Evolutionary conservation across 1,284 basidiomycete genomes (phyloP), one percentile per base, ranked within the genome.

Genomic region (Caloboletus firmus): DNA sequence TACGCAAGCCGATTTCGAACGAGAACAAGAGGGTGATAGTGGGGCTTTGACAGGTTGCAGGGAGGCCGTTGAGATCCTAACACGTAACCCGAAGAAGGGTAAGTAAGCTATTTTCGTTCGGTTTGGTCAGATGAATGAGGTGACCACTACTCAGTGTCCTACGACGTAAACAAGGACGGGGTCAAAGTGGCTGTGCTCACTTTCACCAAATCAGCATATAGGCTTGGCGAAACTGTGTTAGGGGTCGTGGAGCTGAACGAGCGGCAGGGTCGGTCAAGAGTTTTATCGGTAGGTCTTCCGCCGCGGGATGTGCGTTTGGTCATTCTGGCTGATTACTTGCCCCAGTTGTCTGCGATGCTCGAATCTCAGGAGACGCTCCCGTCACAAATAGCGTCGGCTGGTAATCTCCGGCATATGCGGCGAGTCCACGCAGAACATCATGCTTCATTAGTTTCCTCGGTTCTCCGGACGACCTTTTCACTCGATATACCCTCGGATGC

Each of bases 111-210:
- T 22, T 41, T 22, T n/a, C 34, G 9, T 17, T 18, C 24, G 13
- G 54, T 28, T 22, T 0, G n/a, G 18, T 45, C 26, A 30, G 15
- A 9, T 1, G 15, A 17, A 7, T 55, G 31, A 55, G n/a, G 30
- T 6, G 28, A 9, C 28, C 3, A 3, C 30, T 18, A 2, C 22
- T 1, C 59, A 95, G 93, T 88, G 32, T 94, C 93, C 0, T 96
- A 92, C 72, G 94, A 97, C 72, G 93, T 97, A 56, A 89, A 86
- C 65, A 95, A 96, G 74, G 91, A 95, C 45, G 92, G 90, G 0
- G 81, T 89, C 47, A 83, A 86, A 41, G 92, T 96, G 49, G 93
- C 94, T 2, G 85, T 91, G 28, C 73, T 97, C n/a, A 95, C 93
- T 0, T 89, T 97, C 59, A 84, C 90, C 39, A 97, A 96, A 74